Conservation (phyloP, 1,284 basidiomycete species). For the Heliocybe sulcata region DNA sequence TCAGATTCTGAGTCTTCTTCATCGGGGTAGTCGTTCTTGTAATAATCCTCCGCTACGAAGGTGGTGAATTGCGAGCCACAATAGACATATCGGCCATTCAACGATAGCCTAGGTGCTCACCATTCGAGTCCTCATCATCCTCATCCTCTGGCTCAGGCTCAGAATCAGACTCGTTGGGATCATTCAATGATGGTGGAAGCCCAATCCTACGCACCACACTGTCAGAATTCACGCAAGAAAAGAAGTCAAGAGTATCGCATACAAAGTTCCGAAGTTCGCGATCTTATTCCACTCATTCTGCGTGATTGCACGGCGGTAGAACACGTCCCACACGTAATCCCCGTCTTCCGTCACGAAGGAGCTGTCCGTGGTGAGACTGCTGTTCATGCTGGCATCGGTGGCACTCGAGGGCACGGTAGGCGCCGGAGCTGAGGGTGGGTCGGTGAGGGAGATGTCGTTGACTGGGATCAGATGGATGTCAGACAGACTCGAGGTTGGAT, state of each 20-base stretch:
- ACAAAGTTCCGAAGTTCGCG: slow-evolving; percentile 62
- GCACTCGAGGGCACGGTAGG: slow-evolving; percentile 4
- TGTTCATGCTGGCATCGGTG: slow-evolving; percentile 8
- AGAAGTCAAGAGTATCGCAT: slow-evolving; percentile 15
- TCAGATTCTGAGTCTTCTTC: slow-evolving; percentile 45
- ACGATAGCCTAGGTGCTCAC: too few species aligned
- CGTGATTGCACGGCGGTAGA: slow-evolving; percentile 58
- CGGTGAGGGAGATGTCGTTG: slow-evolving; percentile 14
- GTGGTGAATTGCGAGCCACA: neutral
- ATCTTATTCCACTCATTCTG: slow-evolving; percentile 49
- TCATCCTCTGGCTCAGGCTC: slow-evolving; percentile 66
- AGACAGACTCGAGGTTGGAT: neutral
- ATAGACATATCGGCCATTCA: neutral
- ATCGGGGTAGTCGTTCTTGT: slow-evolving; percentile 77
- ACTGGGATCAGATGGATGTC: slow-evolving; percentile 23
- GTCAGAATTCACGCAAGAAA: slow-evolving; percentile 3
- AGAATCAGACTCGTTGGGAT: slow-evolving; percentile 45
- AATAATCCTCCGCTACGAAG: slow-evolving; percentile 64
- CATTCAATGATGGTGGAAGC: slow-evolving; percentile 42
- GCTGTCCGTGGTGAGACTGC: slow-evolving; percentile 2
- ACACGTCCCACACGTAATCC: slow-evolving; percentile 78
- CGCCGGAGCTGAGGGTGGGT: slow-evolving; percentile 8
- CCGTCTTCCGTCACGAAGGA: slow-evolving; percentile 17
- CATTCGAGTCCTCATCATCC: slow-evolving; percentile 77
- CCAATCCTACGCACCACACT: slow-evolving; percentile 40